Evolutionary conservation across 495 filamentous ascomycete species (phyloP).

Genomic region (Rhypophila decipiens): DNA sequence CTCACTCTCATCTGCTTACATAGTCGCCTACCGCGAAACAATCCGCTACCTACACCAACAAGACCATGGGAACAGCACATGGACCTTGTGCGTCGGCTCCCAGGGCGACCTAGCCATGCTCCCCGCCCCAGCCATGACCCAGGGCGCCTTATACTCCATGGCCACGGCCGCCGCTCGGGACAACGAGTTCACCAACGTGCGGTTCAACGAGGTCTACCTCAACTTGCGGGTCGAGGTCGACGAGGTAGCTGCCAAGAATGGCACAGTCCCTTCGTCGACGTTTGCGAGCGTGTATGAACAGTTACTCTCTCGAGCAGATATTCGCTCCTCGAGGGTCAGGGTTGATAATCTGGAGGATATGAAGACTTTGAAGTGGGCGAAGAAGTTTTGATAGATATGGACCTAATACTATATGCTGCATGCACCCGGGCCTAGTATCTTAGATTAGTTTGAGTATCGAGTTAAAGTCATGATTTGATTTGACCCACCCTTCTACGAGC

Average conservation of each 20-base stretch:
- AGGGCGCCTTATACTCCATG: conserved; percentile 34
- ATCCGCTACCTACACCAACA: conserved; percentile 34
- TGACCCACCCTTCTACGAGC: too few species aligned
- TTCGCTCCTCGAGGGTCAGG: conserved; percentile 2
- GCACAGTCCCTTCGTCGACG: conserved; percentile 15
- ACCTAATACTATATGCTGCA: too few species aligned
- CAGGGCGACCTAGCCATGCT: conserved; percentile 24
- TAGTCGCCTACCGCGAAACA: conserved; percentile 35
- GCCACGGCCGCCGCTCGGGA: conserved; percentile 26
- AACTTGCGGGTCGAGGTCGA: conserved; percentile 29
- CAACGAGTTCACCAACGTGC: conserved; percentile 29
- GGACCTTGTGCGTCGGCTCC: conserved; percentile 34
- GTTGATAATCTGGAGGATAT: conserved; percentile 2
- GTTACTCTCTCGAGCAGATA: conserved; percentile 1
- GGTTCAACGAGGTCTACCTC: conserved; percentile 36
- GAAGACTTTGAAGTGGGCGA: conserved; percentile 4
- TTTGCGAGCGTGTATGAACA: conserved; percentile 15
- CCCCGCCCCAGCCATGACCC: conserved; percentile 26
- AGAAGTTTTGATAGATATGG: conserved; percentile 8
- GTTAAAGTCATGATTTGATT: too few species aligned
- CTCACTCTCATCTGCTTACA: conserved; percentile 32
- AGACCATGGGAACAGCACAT: conserved; percentile 24
- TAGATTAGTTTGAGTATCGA: too few species aligned
- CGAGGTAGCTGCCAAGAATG: conserved; percentile 17
- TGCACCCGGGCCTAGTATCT: too few species aligned